Base-by-base conservation (phyloP, 768 basidiomycete species). In the Boletus rufocinnamomeus region DNA sequence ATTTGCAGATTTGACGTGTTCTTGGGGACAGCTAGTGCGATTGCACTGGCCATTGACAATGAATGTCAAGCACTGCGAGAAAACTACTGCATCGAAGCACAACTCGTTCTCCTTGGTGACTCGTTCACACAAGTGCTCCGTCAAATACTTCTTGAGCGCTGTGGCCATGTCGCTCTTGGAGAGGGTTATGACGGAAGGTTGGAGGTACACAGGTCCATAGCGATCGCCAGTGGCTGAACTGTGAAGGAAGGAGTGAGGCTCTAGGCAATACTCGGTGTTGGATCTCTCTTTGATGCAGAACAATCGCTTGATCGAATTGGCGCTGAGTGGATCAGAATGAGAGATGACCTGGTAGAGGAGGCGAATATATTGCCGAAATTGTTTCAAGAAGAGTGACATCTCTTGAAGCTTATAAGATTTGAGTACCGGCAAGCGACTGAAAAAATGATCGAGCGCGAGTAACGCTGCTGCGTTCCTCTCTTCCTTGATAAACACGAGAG, bases 51-150 rank as follows among this genome's bases (percentile, higher is more conserved):
- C 34, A 10, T 16, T 25, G 21, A 50, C 23, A 16, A 25, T 35
- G 23, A 34, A 50, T 35, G 59, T 62, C 16, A 82, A 64, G 55
- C 83, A 84, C 3, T 75, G 76, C 1, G 72, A 71, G 46, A 82
- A 76, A 8, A 71, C 72, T 0, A 53, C 50, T 2, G 72, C 64
- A 21, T 59, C 48, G 51, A 52, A 66, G 54, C 76, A 78, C 4
- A 65, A 52, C 8, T 67, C 60, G 13, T 75, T 72, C 59, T 79
- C 74, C 35, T 67, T 65, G 0, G 34, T 44, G 40, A 81, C 71
- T 7, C 61, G 60, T 11, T 61, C 43, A 28, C 59, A 49, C 1
- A 82, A 64, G 30, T 71, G 66, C 4, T 52, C 49, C 4, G 62
- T 50, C 4, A 82, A 53, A 16, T 56, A 54, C 9, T 37, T 35